Percentiles rank a stretch among this genome's conserved stretches.
Conservation (phyloP, 1,284 basidiomycete genomes). For the Leccinum pachyderme region DNA sequence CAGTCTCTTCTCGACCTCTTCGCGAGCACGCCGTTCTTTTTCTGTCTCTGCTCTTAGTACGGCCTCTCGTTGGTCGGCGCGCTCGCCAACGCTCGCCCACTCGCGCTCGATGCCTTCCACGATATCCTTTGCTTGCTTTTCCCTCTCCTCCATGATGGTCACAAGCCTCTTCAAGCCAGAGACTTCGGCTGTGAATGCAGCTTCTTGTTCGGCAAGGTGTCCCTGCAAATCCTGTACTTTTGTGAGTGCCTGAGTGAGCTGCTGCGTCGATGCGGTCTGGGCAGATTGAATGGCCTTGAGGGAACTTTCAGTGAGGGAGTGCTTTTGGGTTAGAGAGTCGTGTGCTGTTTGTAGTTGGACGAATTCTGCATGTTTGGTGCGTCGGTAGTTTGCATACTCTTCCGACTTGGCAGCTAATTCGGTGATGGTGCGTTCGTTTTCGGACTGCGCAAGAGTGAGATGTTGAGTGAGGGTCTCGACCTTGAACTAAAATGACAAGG, state of each 20-base stretch:
- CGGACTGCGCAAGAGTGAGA: conserved; percentile 67
- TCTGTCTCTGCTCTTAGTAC: conserved; percentile 65
- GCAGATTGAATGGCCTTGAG: conserved; percentile 69
- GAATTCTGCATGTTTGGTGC: conserved; percentile 71
- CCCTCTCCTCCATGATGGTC: conserved; percentile 79
- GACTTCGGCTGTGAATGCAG: conserved; percentile 73
- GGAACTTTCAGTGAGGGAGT: conserved; percentile 59
- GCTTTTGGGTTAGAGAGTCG: conserved; percentile 64
- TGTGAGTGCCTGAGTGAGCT: conserved; percentile 68
- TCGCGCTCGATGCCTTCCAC: conserved; percentile 78
- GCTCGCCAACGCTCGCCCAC: conserved; percentile 70
- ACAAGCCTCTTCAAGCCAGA: conserved; percentile 70
- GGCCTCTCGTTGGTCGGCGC: conserved; percentile 65
- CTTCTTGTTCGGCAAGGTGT: conserved; percentile 77
- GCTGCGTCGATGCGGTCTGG: conserved; percentile 62
- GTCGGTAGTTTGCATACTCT: conserved; percentile 71
- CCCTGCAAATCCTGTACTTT: conserved; percentile 70
- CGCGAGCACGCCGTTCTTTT: conserved; percentile 56
- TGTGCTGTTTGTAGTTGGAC: conserved; percentile 69
- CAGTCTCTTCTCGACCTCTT: conserved; percentile 58
- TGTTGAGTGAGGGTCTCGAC: conserved; percentile 78
- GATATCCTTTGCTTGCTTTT: conserved; percentile 73
- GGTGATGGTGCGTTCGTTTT: conserved; percentile 61
- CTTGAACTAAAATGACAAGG: conserved; percentile 57
- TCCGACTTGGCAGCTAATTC: conserved; percentile 68